Base-by-base conservation (phyloP, 768 basidiomycete species). In the Leccinum subgranulosum region DNA sequence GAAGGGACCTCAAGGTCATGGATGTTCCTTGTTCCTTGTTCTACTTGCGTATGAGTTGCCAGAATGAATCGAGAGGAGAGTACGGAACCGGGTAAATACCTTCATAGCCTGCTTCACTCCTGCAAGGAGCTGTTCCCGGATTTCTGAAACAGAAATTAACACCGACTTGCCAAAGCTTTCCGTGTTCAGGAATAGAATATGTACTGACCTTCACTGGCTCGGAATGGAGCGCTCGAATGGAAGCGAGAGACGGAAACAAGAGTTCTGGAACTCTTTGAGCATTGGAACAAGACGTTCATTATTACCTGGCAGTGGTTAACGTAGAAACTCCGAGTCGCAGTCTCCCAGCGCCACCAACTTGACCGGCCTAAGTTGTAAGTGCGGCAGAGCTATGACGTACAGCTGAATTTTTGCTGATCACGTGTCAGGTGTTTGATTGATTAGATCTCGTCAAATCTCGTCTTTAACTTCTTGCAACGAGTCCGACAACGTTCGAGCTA, bases 31-130 rank as follows among this genome's bases (percentile, higher is more conserved):
- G 67, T 62, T 90, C 81, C 63, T 79, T 86, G 55, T 65, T 76
- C 88, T 89, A 66, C 21, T 59, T 14, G 25, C 46, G 55, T 52
- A 33, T 52, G n/a, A 64, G 58, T 33, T 14, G 12, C 46, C 23
- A 23, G 34, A 34, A 43, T 21, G 21, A 14, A 29, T 51, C 36
- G 46, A 11, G 33, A 53, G 23, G 25, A 19, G 34, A 28, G 29
- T 31, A 8, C 1, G 49, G 9, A 29, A 63, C 61, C n/a, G 36
- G 15, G 25, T n/a, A n/a, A 65, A 27, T 51, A 86, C 87, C 81
- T 86, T 90, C 84, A 90, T 83, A 9, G 88, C 83, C 25, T 69
- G 63, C 65, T 90, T 90, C 23, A 89, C 78, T 53, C 81, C 81
- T 43, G 68, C 64, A 53, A 78, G 70, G 31, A 90, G 74, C 51